Conservation (phyloP, 352 stramenopile species). For the Phytopythium chamaehyphon region DNA sequence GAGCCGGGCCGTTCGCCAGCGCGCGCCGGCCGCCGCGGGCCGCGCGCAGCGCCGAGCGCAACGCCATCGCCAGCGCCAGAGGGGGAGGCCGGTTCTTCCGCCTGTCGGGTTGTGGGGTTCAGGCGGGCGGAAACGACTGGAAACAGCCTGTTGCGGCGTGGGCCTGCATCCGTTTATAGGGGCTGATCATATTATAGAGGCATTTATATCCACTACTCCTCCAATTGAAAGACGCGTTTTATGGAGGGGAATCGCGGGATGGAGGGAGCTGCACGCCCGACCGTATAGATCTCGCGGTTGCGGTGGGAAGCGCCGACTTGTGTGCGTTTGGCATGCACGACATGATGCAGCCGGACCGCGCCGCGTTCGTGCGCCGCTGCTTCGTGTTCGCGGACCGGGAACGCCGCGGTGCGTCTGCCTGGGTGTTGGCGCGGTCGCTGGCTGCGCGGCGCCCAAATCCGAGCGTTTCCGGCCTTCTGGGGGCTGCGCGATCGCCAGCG, state of each 20-base stretch:
- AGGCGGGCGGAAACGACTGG: too few relatives aligned
- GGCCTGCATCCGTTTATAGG: too few relatives aligned
- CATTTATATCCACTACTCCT: too few relatives aligned
- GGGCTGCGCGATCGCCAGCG: neutral
- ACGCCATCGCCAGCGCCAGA: slow-evolving; percentile 12
- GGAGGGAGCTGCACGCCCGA: too few relatives aligned
- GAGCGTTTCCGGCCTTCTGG: neutral
- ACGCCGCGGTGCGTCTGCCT: slow-evolving; percentile 14
- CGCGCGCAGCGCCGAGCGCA: slow-evolving; percentile 21
- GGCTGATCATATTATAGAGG: too few relatives aligned
- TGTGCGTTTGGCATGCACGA: too few relatives aligned
- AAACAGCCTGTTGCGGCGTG: too few relatives aligned
- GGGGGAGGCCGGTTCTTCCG: neutral
- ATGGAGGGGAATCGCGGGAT: too few relatives aligned
- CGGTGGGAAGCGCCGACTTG: neutral
- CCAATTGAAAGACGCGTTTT: too few relatives aligned
- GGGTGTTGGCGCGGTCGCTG: neutral
- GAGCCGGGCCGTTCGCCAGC: too few relatives aligned
- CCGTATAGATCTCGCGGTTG: slow-evolving; percentile 1
- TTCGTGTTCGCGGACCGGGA: slow-evolving; percentile 41
- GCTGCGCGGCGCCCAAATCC: too few relatives aligned
- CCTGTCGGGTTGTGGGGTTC: slow-evolving; percentile 11
- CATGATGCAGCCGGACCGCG: slow-evolving; percentile 8
- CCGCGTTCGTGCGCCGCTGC: slow-evolving; percentile 32
- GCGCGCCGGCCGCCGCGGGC: slow-evolving; percentile 8